Conservation (phyloP, 2,329 filamentous ascomycete species). For the Penicillium sp. region DNA sequence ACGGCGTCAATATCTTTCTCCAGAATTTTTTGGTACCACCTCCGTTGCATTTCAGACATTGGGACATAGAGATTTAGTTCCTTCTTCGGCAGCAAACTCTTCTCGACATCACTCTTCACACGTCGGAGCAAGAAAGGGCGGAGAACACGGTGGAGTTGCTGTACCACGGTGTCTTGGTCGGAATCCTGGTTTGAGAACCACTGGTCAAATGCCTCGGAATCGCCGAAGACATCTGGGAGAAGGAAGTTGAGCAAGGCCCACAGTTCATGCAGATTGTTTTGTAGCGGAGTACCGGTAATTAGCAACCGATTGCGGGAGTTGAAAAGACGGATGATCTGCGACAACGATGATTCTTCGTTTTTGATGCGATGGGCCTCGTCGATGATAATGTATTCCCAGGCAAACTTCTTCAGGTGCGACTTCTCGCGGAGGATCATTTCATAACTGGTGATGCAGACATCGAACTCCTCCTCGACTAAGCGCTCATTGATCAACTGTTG, state of each 20-base stretch:
- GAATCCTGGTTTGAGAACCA: slow-evolving; percentile 92
- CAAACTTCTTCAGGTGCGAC: slow-evolving; percentile 91
- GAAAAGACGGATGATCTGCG: slow-evolving; percentile 94
- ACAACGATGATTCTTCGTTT: slow-evolving; percentile 95
- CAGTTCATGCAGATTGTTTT: slow-evolving; percentile 96
- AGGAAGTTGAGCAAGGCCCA: slow-evolving; percentile 98
- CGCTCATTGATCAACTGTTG: slow-evolving; percentile 84
- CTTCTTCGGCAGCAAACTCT: slow-evolving; percentile 95
- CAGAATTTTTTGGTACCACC: slow-evolving; percentile 98
- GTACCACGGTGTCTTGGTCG: slow-evolving; percentile 92
- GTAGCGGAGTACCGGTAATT: slow-evolving; percentile 93
- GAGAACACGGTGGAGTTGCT: slow-evolving; percentile 90
- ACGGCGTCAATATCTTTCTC: slow-evolving; percentile 99
- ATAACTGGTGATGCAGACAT: slow-evolving; percentile 97
- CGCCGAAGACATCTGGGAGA: slow-evolving; percentile 96
- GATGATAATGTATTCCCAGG: slow-evolving; percentile 99
- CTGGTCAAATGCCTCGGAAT: slow-evolving; percentile 93
- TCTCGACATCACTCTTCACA: slow-evolving; percentile 97
- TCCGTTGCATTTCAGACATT: slow-evolving; percentile 99
- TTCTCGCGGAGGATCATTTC: slow-evolving; percentile 98
- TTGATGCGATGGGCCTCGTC: slow-evolving; percentile 99
- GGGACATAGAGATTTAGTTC: slow-evolving; percentile 96
- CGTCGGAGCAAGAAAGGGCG: slow-evolving; percentile 91
- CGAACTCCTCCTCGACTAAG: slow-evolving; percentile 91
- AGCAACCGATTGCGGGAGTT: slow-evolving; percentile 91